Base-by-base conservation (phyloP, 1,284 basidiomycete genomes). In the Chondrostereum purpureum region DNA sequence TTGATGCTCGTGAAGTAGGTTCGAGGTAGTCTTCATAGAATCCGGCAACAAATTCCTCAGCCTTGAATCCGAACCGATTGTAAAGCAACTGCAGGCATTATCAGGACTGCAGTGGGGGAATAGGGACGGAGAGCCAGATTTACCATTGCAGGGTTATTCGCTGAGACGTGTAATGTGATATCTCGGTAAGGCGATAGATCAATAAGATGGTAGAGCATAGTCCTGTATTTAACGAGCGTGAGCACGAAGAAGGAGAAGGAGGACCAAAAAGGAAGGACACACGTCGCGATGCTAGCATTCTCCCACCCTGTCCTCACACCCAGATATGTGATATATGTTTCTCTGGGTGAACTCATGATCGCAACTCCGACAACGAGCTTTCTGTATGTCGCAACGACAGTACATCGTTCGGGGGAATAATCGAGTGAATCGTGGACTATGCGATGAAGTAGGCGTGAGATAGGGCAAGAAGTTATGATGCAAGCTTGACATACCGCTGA, bases 11-110 rank as follows among this genome's bases (percentile, higher is more conserved):
- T 14, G 83, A 84, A 17, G 77, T 66, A 3, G 75, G 63, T 54
- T 82, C 76, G 14, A 88, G 64, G 58, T 88, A 88, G 36, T 80
- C 72, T 38, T 86, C 81, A 52, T 88, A 89, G 54, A 89, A 89
- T 14, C 83, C 84, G 20, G 77, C 76, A 27, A 89, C 72, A 52
- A 88, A 88, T 57, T 85, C 83, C 60, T 88, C 86, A 0, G 84
- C 83, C 55, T 89, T 89, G 72, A 89, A 88, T 14, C 87, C 87
- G 53, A 89, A 88, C 43, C 78, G 77, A 52, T 89, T 88, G 61
- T 89, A 89, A 12, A 88, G 58, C 4, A 88, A 64, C 86, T 88
- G 46, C 21, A 27, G 20, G 24, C 35, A 24, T 27, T 21, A 47
- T 37, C 31, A 19, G 41, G 33, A 19, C n/a, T n/a, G 33, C 20